Conservation (phyloP, 441 rosid species). For the Croton laevigatus region DNA sequence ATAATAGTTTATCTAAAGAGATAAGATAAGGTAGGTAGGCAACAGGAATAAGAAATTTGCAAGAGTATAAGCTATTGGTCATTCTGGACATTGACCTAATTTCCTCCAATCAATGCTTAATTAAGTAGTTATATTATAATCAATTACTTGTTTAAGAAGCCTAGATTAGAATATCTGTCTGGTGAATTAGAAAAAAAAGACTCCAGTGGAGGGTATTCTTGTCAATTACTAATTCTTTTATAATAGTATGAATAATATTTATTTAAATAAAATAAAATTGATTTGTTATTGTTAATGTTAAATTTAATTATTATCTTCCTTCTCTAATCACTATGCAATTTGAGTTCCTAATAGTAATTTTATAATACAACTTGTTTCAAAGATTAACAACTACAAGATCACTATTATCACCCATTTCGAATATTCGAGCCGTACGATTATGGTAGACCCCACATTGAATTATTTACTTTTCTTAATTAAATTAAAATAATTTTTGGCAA, state of each 20-base stretch:
- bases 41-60: not conserved
- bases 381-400: constrained; percentile 22
- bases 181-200: not conserved
- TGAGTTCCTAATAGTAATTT: not conserved
- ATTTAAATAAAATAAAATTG: too few relatives aligned
- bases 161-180: constrained; percentile 26
- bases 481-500: too few relatives aligned
- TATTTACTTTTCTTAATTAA: too few relatives aligned
- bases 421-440: constrained; percentile 28
- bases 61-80: constrained; percentile 17
- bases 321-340: not conserved
- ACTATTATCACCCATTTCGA: constrained; percentile 17
- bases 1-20: constrained; percentile 20
- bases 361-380: not conserved
- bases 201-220: too few relatives aligned
- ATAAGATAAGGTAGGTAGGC: constrained; percentile 23
- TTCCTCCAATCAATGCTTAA: not conserved
- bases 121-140: not conserved
- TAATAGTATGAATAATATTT: too few relatives aligned
- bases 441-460: not conserved
- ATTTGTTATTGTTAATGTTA: too few relatives aligned
- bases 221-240: too few relatives aligned
- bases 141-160: not conserved
- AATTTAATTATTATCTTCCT: too few relatives aligned
- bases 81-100: constrained; percentile 21